Base-by-base conservation (phyloP, 768 basidiomycete species). In the Cystobasidium tubakii region DNA sequence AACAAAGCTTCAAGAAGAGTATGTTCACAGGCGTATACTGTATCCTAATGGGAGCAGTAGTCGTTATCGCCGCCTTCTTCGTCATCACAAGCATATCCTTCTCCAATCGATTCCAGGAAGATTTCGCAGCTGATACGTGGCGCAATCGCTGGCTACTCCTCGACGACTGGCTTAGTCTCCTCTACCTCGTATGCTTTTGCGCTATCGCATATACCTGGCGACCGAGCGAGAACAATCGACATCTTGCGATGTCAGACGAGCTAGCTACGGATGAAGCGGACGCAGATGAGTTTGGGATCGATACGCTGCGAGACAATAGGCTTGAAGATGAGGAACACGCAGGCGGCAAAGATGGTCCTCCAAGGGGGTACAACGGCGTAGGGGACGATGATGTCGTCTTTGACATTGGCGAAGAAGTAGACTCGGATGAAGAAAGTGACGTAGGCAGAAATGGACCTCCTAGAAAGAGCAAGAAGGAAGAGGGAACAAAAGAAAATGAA, bases 211-310 rank as follows among this genome's bases (percentile, higher is more conserved):
- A 87, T 82, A 84, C 98, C 31, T 99, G 96, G 95, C 86, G 93
- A 43, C 96, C 96, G 31, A 89, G 90, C n/a, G 86, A 85, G 46
- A 87, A 90, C 80, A 93, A 94, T 84, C 85, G 89, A 83, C 88
- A 90, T 81, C 87, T 99, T 75, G 88, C 92, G 39, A 93, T 97
- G 89, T 94, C 91, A 31, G 94, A 97, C 76, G 96, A 99, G 83
- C 82, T 98, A 66, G 92, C 96, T 29, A 92, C 94, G 82, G 89
- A 93, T 78, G 92, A 94, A 79, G 88, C 89, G 78, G 93, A 94
- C 76, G 94, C 91, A 0, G 91, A 96, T 79, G 89, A 93, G 79
- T 94, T 92, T 78, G 92, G 93, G 78, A 84, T 91, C 31, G 92
- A 92, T 77, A 84, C 89, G 17, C 83, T 93, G 15, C 67, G 86